Conservation (phyloP, 179 eudicot genomes). For the Beta lomatogona region DNA sequence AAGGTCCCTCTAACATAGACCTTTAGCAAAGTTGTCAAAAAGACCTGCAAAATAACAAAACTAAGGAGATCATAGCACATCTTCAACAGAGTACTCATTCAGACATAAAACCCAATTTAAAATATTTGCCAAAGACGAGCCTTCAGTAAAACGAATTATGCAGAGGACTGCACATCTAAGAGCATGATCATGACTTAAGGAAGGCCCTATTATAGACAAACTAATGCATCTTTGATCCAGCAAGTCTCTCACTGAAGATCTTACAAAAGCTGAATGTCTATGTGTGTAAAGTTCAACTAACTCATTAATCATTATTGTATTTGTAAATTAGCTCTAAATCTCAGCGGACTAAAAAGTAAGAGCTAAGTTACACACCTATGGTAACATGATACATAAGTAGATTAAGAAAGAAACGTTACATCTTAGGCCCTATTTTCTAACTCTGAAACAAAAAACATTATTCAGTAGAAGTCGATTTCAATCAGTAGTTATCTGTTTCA, state of each 20-base stretch:
- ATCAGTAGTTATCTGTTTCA: no score
- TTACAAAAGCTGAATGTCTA: not conserved
- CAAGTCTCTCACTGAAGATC: not conserved
- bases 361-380: not conserved
- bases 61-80: not conserved
- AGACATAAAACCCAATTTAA: not conserved
- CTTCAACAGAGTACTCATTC: not conserved
- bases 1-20: conserved; percentile 83
- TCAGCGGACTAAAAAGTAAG: not conserved
- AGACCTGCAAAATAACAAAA: conserved; percentile 56
- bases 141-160: not conserved
- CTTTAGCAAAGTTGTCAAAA: conserved; percentile 81
- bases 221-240: not conserved
- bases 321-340: not conserved
- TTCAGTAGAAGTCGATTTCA: no score
- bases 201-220: not conserved
- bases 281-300: not conserved
- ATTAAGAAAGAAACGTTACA: no score
- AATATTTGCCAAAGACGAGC: not conserved
- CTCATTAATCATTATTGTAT: not conserved
- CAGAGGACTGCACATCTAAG: not conserved
- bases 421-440: no score
- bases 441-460: no score
- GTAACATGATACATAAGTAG: no score
- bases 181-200: not conserved